phyloP scores from a whole-genome alignment of 305 asterid genomes.

The Stenogyne calaminthoides region DNA sequence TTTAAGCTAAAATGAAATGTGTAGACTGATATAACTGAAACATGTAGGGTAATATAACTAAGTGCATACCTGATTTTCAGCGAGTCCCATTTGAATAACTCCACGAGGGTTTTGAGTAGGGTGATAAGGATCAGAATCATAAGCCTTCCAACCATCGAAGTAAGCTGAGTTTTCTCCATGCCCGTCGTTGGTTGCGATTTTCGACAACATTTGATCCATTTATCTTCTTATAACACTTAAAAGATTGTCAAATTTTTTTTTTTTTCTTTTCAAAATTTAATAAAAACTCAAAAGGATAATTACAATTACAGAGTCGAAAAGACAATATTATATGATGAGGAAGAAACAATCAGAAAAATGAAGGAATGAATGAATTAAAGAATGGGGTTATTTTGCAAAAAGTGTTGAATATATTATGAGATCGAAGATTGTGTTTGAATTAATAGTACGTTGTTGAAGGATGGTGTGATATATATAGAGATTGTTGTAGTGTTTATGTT shows the following conservation, averaged over 20 bases:
- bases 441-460: conserved; percentile 22
- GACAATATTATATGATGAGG: neutral
- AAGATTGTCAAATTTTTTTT: neutral
- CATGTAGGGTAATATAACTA: too few relatives aligned
- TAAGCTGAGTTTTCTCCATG: conserved; percentile 72
- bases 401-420: too few relatives aligned
- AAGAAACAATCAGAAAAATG: neutral
- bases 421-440: conserved; percentile 9
- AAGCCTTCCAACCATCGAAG: conserved; percentile 90
- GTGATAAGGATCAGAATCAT: conserved; percentile 63
- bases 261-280: too few relatives aligned
- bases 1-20: too few relatives aligned
- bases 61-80: conserved; percentile 66
- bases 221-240: neutral
- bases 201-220: conserved; percentile 53
- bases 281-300: too few relatives aligned
- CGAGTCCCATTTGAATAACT: conserved; percentile 80
- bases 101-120: conserved; percentile 53
- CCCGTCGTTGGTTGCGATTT: conserved; percentile 62
- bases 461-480: neutral
- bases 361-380: conserved; percentile 1
- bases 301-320: too few relatives aligned
- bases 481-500: neutral
- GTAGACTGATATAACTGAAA: too few relatives aligned
- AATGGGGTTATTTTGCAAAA: neutral